Evolutionary conservation across 2,329 filamentous ascomycete species (phyloP), one percentile per base, ranked within the genome.

Genomic region (Cladosporium colombiae): DNA sequence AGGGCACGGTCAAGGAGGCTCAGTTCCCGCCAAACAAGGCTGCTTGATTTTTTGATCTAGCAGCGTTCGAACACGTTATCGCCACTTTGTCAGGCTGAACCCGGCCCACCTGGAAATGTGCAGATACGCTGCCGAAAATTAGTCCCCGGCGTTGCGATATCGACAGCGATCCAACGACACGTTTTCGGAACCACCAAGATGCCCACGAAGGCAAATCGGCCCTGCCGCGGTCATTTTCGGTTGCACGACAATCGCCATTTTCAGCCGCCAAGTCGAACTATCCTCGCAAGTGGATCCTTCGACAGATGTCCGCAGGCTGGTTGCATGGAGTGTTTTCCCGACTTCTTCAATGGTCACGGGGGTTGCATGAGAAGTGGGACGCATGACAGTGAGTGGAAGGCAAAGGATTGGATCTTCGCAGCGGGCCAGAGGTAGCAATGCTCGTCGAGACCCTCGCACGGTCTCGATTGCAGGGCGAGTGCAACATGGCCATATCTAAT

Each of bases 1-100:
- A 85, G 33, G 92, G 92, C 4, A 81, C 78, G 14, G 84, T 88
- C 68, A 85, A 88, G 72, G 80, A 87, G n/a, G 90, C 91, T 27
- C 89, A 83, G 67, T 97, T 97, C 74, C 94, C 93, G 23, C 92
- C 92, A 0, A 80, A 81, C 56, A 76, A 75, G 46, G 74, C 74
- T 23, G 72, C 73, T 18, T 78, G 73, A 76, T 4, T 55, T 29
- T 21, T 8, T 10, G 18, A 5, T 27, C 18, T n/a, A 21, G 25
- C 52, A 55, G 29, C 18, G 29, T 55, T 55, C 3, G n/a, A 29
- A 55, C 29, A 13, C 18, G 31, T 23, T 55, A 18, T 31, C 52
- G 52, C 52, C 52, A 33, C 25, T 13, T 13, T 2, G 14, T 8
- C 27, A 21, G 10, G 18, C 37, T 6, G n/a, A 23, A 4, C 8